Evolutionary conservation across 352 stramenopile genomes (phyloP).

Genomic region (Phytophthora syringae): DNA sequence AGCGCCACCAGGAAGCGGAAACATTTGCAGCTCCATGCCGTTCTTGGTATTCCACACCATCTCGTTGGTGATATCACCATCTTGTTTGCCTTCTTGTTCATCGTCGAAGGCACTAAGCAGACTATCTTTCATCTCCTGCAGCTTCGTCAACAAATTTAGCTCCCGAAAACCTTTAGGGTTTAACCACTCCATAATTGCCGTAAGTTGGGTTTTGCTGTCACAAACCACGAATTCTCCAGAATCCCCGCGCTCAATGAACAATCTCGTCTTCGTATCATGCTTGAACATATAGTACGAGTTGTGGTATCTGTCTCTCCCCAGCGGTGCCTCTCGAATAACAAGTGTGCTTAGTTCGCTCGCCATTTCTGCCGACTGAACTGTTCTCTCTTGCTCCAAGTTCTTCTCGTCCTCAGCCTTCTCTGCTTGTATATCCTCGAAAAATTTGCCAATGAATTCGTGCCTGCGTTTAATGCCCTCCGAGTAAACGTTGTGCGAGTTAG

Average conservation of each 20-base stretch:
- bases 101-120: slow-evolving; percentile 35
- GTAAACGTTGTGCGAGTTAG: slow-evolving; percentile 74
- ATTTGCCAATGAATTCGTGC: slow-evolving; percentile 69
- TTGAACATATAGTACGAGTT: slow-evolving; percentile 85
- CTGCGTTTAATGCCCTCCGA: slow-evolving; percentile 66
- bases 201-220: slow-evolving; percentile 46
- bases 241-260: slow-evolving; percentile 77
- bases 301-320: slow-evolving; percentile 79
- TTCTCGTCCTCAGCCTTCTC: slow-evolving; percentile 61
- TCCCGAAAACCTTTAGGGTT: slow-evolving; percentile 82
- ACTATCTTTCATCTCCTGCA: slow-evolving; percentile 54
- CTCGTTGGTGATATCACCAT: slow-evolving; percentile 13
- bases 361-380: slow-evolving; percentile 47
- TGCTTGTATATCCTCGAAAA: slow-evolving; percentile 65
- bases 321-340: slow-evolving; percentile 69
- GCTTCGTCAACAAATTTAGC: slow-evolving; percentile 60
- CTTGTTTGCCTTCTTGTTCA: slow-evolving; percentile 28
- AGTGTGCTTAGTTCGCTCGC: slow-evolving; percentile 48
- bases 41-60: slow-evolving; percentile 40
- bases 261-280: slow-evolving; percentile 57
- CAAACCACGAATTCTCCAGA: slow-evolving; percentile 68
- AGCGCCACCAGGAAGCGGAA: slow-evolving; percentile 65
- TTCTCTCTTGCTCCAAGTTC: slow-evolving; percentile 59
- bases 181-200: slow-evolving; percentile 65
- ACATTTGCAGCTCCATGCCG: slow-evolving; percentile 63